phyloP scores from a whole-genome alignment of 176 grass and related monocot genomes.

The Cymbopogon citratus region DNA sequence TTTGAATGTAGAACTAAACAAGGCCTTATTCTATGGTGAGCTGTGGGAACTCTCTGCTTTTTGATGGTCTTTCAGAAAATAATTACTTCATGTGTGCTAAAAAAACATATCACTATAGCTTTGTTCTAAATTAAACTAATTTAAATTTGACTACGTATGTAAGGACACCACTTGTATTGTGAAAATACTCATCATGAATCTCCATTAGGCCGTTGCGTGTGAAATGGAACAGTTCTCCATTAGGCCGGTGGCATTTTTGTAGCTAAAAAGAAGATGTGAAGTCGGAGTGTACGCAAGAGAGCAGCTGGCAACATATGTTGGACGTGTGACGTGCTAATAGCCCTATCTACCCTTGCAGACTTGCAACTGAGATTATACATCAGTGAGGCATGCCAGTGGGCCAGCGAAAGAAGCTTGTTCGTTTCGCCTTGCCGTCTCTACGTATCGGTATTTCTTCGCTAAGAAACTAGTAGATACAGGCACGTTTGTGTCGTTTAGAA shows the following conservation, averaged over 20 bases:
- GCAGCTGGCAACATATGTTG: too few species aligned
- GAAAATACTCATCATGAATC: neutral
- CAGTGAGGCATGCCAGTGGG: neutral
- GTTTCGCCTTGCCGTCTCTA: neutral
- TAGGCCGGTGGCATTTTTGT: neutral
- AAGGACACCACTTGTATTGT: neutral
- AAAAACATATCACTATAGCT: neutral
- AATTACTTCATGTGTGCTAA: too few species aligned
- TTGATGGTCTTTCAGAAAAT: too few species aligned
- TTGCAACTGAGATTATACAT: neutral
- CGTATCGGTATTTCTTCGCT: neutral
- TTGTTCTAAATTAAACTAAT: neutral
- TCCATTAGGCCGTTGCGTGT: neutral
- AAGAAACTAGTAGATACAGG: neutral
- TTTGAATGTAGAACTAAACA: too few species aligned
- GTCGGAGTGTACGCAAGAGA: too few species aligned
- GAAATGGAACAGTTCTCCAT: neutral
- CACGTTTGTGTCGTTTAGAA: slow-evolving; percentile 12
- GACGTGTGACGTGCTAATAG: neutral
- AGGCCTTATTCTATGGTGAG: too few species aligned
- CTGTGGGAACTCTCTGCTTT: too few species aligned
- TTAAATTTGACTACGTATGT: neutral
- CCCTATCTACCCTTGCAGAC: neutral
- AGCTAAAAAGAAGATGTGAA: neutral
- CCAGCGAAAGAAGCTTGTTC: too few species aligned